Evolutionary conservation across 331 rosid species (phyloP).

Genomic region (Dryas integrifolia): DNA sequence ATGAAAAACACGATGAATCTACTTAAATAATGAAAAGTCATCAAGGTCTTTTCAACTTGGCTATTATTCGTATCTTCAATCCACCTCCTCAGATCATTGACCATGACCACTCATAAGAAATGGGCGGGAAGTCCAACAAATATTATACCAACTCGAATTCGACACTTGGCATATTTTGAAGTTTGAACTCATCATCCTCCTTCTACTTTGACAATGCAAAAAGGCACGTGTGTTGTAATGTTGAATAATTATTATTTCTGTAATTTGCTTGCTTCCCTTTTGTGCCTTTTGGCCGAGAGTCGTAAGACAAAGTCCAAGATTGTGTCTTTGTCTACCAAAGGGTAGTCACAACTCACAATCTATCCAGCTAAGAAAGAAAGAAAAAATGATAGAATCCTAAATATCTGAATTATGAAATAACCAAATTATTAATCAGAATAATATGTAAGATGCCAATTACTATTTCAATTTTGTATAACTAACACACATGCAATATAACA

Average conservation of each 20-base stretch:
- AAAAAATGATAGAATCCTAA: background rate
- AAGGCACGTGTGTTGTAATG: background rate
- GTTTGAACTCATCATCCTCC: background rate
- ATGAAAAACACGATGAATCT: too few species aligned
- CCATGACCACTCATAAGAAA: background rate
- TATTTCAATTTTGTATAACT: too few species aligned
- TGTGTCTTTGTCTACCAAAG: too few species aligned
- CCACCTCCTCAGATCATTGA: background rate
- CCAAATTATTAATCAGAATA: too few species aligned
- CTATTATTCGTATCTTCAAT: too few species aligned
- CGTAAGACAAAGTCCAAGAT: too few species aligned
- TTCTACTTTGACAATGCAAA: background rate
- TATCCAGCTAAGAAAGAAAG: too few species aligned
- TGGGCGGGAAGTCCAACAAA: background rate
- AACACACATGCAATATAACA: too few species aligned
- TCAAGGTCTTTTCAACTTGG: background rate
- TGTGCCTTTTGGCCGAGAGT: too few species aligned
- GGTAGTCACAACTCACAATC: too few species aligned
- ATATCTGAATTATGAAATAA: background rate
- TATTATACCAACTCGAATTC: background rate
- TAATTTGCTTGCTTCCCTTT: background rate
- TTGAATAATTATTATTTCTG: too few species aligned
- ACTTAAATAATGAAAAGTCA: background rate
- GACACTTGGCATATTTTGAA: background rate
- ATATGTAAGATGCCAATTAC: too few species aligned